These are phyloP conservation scores for Cardamine chenopodiifolia DNA, from an alignment of 345 rosid genomes.

Conservation along the genomic window DNA sequence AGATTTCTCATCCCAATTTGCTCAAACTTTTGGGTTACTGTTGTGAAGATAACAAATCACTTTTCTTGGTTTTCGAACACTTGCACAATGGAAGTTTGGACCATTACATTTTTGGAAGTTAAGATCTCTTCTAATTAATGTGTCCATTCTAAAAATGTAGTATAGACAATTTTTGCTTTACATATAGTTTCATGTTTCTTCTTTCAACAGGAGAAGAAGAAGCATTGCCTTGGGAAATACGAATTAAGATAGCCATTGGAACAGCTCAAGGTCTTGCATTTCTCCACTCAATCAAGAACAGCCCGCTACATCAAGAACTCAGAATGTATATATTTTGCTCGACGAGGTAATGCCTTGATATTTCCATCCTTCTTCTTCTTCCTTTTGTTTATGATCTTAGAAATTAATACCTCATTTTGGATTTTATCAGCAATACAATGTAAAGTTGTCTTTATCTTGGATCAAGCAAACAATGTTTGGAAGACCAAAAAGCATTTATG, in stretches of 20 bases:
- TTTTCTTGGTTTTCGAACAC: conserved; percentile 12
- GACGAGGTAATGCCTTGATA: conserved; percentile 11
- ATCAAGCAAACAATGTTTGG: not conserved
- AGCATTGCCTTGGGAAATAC: conserved; percentile 26
- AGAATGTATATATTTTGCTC: conserved; percentile 23
- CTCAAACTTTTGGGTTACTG: not conserved
- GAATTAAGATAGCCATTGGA: conserved; percentile 28
- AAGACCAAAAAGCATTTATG: fast-evolving
- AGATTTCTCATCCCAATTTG: not conserved
- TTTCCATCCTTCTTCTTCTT: not conserved
- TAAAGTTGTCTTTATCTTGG: conserved; percentile 19
- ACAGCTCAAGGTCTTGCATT: conserved; percentile 19
- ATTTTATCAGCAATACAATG: conserved; percentile 27
- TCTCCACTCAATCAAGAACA: conserved; percentile 17
- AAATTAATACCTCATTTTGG: conserved; percentile 6
- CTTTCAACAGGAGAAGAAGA: conserved; percentile 15
- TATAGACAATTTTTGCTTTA: not conserved
- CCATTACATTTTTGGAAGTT: conserved; percentile 8
- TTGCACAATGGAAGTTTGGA: conserved; percentile 14
- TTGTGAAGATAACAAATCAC: not conserved
- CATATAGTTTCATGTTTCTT: conserved; percentile 8
- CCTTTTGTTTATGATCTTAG: not conserved
- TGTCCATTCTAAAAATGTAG: not conserved
- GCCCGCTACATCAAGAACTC: not conserved
- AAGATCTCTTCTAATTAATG: not conserved